phyloP scores from a whole-genome alignment of 2,329 filamentous ascomycete species.

The Monilinia vaccinii-corymbosi region DNA sequence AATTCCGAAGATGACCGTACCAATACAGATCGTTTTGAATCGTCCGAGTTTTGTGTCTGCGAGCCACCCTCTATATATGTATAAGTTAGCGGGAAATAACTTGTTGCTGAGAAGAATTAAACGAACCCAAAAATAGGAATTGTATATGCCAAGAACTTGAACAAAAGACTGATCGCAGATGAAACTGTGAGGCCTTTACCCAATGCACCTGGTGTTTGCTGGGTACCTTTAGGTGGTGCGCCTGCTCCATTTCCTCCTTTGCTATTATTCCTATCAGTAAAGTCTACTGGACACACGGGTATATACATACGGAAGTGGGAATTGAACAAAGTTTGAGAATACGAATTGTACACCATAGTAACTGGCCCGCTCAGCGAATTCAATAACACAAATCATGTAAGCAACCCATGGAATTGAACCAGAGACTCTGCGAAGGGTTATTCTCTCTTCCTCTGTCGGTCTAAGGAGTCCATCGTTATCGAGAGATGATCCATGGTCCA shows the following conservation, averaged over 20 bases:
- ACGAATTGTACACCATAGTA: conserved; percentile 61
- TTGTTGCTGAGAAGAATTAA: conserved; percentile 22
- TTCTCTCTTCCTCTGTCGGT: conserved; percentile 49
- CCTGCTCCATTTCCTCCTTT: conserved; percentile 32
- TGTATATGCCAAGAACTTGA: conserved; percentile 40
- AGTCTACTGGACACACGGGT: background rate
- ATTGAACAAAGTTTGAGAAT: conserved; percentile 55
- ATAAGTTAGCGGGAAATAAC: conserved; percentile 27
- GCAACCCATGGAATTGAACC: conserved; percentile 57
- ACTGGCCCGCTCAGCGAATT: conserved; percentile 68
- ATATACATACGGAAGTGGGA: conserved; percentile 38
- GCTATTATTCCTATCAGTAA: background rate
- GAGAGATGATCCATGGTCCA: background rate
- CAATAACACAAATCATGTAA: conserved; percentile 63
- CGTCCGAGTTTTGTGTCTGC: conserved; percentile 58
- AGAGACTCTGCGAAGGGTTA: conserved; percentile 51
- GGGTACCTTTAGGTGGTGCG: conserved; percentile 31
- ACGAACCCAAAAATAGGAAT: conserved; percentile 22
- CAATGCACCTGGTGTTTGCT: conserved; percentile 45
- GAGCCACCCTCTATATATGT: conserved; percentile 36
- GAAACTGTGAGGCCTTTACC: conserved; percentile 45
- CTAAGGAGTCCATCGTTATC: conserved; percentile 3
- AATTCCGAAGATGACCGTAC: conserved; percentile 44
- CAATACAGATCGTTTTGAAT: conserved; percentile 48
- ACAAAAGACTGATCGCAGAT: conserved; percentile 44